Base-by-base conservation (phyloP, 345 rosid genomes). In the Litchi chinensis region DNA sequence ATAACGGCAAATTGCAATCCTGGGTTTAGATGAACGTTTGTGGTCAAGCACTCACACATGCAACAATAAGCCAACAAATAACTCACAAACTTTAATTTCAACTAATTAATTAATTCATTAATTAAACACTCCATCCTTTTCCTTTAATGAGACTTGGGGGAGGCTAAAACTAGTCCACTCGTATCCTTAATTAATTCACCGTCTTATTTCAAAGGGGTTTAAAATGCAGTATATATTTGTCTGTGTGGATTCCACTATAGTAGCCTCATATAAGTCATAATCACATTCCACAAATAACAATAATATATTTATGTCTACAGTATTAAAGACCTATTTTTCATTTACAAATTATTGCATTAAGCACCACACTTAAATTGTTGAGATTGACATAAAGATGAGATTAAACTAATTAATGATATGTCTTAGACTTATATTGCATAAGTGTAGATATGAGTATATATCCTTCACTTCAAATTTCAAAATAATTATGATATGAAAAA, bases 111-210 rank as follows among this genome's bases (percentile, higher is more conserved):
- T 54, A 67, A 39, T 63, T 69, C 60, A 69, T 66, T 21, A 50
- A 41, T 71, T 15, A 21, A 32, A n/a, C 16, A 13, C 21, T 21
- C 48, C 21, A 54, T 19, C 28, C 28, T 11, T 26, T 22, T 69
- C 8, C n/a, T 26, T 19, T 16, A 32, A 32, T 3, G 37, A 70
- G 73, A 70, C 40, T 56, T 40, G 37, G 82, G 79, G 80, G 32
- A 78, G 59, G 82, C 43, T 65, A 63, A 57, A 78, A 78, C 78
- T 50, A 44, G 86, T 68, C 77, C 74, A 43, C 68, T 59, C 69
- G 71, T 44, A 26, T 74, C 57, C 70, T 63, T 44, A 4, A 32
- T 32, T 32, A 3, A 63, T 8, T 24, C 10, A 11, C 18, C 11
- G 50, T 32, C 4, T 50, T 22, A 41, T 21, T 10, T 1, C 13